Evolutionary conservation across 2,329 filamentous ascomycete genomes (phyloP).

Genomic region (Ophiocordyceps camponoti-rufipedis): DNA sequence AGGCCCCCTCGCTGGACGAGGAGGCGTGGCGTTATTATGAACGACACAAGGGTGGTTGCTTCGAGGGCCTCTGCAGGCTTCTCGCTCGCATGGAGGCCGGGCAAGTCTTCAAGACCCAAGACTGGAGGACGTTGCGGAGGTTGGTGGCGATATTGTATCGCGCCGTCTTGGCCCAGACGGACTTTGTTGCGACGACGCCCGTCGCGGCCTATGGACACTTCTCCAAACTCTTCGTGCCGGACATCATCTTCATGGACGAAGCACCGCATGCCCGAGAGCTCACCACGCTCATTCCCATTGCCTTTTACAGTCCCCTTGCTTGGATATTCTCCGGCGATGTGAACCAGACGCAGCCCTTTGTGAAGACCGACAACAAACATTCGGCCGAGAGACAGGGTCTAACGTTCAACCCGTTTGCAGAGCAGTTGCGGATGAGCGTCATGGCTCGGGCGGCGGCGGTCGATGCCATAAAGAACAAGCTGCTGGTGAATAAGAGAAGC

Average conservation of each 20-base stretch:
- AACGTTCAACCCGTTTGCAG: slow-evolving; percentile 12
- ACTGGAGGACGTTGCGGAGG: slow-evolving; percentile 12
- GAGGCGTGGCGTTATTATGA: slow-evolving; percentile 22
- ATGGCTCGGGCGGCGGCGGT: slow-evolving; percentile 19
- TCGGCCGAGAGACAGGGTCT: slow-evolving; percentile 6
- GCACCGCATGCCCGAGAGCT: slow-evolving; percentile 26
- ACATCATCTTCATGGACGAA: slow-evolving; percentile 76
- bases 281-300: slow-evolving; percentile 24
- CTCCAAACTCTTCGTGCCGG: slow-evolving; percentile 46
- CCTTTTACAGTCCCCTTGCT: slow-evolving; percentile 20
- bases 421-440: slow-evolving; percentile 15
- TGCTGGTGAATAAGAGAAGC: slow-evolving; percentile 19
- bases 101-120: slow-evolving; percentile 8
- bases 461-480: slow-evolving; percentile 12
- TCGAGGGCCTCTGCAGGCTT: slow-evolving; percentile 17
- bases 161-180: slow-evolving; percentile 16
- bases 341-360: slow-evolving; percentile 24
- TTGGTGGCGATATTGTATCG: slow-evolving; percentile 18
- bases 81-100: slow-evolving; percentile 13
- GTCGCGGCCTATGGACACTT: slow-evolving; percentile 21
- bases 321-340: slow-evolving; percentile 29
- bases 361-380: slow-evolving; percentile 10
- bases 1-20: slow-evolving; percentile 22
- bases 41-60: slow-evolving; percentile 10
- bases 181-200: slow-evolving; percentile 28